phyloP scores from a whole-genome alignment of 129 eudicot species.

The Helianthus tuberosus region DNA sequence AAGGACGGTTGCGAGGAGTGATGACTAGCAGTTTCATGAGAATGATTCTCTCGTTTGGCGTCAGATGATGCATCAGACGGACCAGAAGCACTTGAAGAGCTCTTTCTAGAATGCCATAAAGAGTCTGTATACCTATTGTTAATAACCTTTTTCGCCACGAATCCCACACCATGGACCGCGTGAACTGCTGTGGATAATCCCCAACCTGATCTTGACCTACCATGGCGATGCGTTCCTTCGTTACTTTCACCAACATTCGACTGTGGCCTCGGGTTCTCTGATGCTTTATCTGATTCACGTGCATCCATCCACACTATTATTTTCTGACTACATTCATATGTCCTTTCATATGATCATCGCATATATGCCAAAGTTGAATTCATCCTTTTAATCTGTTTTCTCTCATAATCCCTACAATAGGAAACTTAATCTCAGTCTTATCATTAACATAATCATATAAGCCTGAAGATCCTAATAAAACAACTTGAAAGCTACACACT shows the following conservation, averaged over 20 bases:
- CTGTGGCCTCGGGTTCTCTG: constrained; percentile 33
- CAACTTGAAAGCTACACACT: background rate
- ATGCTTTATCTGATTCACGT: constrained; percentile 42
- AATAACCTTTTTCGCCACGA: constrained; percentile 53
- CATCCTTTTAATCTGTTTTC: no score
- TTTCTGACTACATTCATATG: constrained; percentile 39
- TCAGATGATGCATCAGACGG: constrained; percentile 51
- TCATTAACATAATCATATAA: background rate
- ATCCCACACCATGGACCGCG: constrained; percentile 52
- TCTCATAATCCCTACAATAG: background rate
- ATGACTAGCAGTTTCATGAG: constrained; percentile 40
- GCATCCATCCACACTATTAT: constrained; percentile 65
- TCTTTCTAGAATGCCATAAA: constrained; percentile 73
- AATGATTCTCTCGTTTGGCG: constrained; percentile 48
- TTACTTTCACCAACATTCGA: constrained; percentile 47
- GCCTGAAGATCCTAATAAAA: background rate
- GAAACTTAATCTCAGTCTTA: background rate
- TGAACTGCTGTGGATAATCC: constrained; percentile 49
- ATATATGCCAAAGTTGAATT: background rate
- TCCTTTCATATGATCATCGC: constrained; percentile 19
- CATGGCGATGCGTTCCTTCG: constrained; percentile 46
- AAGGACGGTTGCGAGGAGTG: constrained; percentile 48
- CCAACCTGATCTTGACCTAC: constrained; percentile 51
- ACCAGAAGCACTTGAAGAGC: constrained; percentile 56
- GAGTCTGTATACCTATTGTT: constrained; percentile 52